These are phyloP conservation scores for Onygenales sp. DNA, from an alignment of 2,329 filamentous ascomycete species.

Conservation along the genomic window DNA sequence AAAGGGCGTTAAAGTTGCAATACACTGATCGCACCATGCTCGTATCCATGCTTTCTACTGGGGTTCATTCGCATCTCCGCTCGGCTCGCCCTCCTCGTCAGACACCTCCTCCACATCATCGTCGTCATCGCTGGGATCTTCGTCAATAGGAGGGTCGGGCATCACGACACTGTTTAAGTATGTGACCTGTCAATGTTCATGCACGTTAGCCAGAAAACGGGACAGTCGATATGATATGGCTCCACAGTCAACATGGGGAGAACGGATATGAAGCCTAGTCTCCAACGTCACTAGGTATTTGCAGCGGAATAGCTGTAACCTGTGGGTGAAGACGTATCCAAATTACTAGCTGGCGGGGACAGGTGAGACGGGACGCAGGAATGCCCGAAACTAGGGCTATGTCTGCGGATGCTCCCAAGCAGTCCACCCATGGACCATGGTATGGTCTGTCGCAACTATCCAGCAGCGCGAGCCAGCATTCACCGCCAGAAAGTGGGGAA, in stretches of 20 bases:
- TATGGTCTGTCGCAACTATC: not conserved
- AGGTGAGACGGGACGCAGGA: not conserved
- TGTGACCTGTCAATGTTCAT: constrained; percentile 44
- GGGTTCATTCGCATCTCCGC: not conserved
- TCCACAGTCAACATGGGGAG: not conserved
- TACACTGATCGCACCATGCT: constrained; percentile 5
- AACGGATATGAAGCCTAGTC: not conserved
- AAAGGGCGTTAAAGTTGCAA: not conserved
- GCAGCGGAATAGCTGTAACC: not conserved
- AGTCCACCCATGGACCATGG: not conserved
- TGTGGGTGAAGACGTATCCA: not conserved
- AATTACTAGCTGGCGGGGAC: not conserved
- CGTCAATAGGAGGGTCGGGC: constrained; percentile 51
- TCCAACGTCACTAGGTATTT: not conserved
- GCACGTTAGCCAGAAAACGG: constrained; percentile 17
- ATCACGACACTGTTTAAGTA: constrained; percentile 65
- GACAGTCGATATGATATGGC: not conserved
- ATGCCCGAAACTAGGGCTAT: not conserved
- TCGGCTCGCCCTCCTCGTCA: constrained; percentile 6
- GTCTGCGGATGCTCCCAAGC: not conserved
- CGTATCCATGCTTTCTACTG: not conserved
- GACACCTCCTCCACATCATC: constrained; percentile 11
- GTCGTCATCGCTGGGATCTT: constrained; percentile 26
- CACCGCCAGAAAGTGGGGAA: not conserved
- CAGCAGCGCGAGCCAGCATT: not conserved